Base-by-base conservation (phyloP, 2,329 filamentous ascomycete species). In the Scedosporium aurantiacum region DNA sequence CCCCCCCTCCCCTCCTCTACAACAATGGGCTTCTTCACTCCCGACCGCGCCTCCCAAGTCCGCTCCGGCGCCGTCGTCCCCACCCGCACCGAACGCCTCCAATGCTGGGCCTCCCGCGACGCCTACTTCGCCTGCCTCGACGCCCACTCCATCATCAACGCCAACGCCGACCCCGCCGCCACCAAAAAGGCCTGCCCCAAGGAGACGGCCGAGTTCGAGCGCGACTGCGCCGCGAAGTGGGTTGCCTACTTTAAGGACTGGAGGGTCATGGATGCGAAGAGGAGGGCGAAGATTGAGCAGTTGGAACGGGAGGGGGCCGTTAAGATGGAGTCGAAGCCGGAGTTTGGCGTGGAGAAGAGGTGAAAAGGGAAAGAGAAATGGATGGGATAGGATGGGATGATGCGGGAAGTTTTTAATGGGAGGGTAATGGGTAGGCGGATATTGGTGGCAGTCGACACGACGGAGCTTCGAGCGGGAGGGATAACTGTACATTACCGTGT, bases 221-320 rank as follows among this genome's bases (percentile, higher is more conserved):
- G 82, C 67, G 89, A 93, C 71, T 99, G 94, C 74, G 91, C 91
- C 18, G 82, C 80, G 63, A 92, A 91, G 71, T 99, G 94, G 94
- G 94, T 97, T 64, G 91, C 91, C 75, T 97, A 99, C 75, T 99
- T 99, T 77, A 97, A 97, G 79, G 92, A 97, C 75, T 89, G 91
- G 76, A 82, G 94, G 69, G 90, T 97, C 41, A 93, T 95, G 76
- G 94, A 99, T 68, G 82, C 89, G 70, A 89, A 96, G 68, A 91
- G 93, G 75, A 87, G 89, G 70, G 80, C 86, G 75, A 88, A 90
- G 25, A 78, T 96, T 65, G 87, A 88, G 68, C 84, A 85, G 70
- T 82, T 96, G 68, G 81, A 88, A 71, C 81, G 80, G 56, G 87
- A 93, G 72, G 88, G 89, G 65, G 90, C 88, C 12, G 78, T 81